Evolutionary conservation across 306 rosid genomes (phyloP).

Genomic region (Hippophae tibetana): DNA sequence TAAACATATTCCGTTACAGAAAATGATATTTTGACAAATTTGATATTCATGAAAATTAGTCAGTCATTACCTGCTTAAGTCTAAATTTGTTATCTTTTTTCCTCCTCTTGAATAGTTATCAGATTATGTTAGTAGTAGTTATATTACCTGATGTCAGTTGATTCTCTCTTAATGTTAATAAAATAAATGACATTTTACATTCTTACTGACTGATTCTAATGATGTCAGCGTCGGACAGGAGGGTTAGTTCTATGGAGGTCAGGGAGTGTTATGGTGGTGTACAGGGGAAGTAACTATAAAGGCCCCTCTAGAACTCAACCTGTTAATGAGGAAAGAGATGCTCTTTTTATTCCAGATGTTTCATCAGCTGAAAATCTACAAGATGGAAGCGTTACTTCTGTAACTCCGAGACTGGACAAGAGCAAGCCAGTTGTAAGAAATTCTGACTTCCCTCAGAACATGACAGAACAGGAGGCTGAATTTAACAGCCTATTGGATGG

Average conservation of each 20-base stretch:
- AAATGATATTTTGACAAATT: no score
- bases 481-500: slow-evolving; percentile 59
- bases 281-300: slow-evolving; percentile 68
- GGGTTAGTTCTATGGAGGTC: slow-evolving; percentile 85
- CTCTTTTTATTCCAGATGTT: slow-evolving; percentile 60
- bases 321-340: slow-evolving; percentile 37
- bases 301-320: slow-evolving; percentile 40
- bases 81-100: no score
- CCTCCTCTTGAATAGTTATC: no score
- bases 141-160: not conserved
- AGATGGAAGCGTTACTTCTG: slow-evolving; percentile 20
- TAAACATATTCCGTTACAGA: no score
- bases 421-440: slow-evolving; percentile 24
- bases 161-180: not conserved
- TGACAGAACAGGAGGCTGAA: slow-evolving; percentile 70
- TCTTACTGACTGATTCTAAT: slow-evolving; percentile 45
- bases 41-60: no score
- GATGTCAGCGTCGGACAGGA: slow-evolving; percentile 76
- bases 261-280: slow-evolving; percentile 89
- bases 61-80: no score
- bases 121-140: no score
- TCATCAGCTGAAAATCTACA: slow-evolving; percentile 31
- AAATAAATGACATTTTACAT: slow-evolving; percentile 5
- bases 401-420: slow-evolving; percentile 27
- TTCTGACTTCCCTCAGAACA: slow-evolving; percentile 20